Evolutionary conservation across 2,329 filamentous ascomycete species (phyloP).

Genomic region (Venturia aucupariae): DNA sequence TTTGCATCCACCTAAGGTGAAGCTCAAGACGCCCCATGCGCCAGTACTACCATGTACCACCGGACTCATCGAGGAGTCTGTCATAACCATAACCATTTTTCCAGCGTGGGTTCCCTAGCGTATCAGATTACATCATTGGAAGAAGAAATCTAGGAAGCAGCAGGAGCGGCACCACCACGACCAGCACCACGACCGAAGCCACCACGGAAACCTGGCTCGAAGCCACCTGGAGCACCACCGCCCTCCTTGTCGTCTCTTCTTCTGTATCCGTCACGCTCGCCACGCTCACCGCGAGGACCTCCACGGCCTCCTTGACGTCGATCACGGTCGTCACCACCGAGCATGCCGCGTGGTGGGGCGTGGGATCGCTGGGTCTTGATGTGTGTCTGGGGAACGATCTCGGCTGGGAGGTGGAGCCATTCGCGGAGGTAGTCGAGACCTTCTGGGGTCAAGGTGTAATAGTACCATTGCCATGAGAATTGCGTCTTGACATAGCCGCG

Average conservation of each 20-base stretch:
- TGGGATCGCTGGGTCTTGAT: conserved; percentile 99
- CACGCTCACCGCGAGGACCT: conserved; percentile 55
- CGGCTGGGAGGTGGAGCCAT: conserved; percentile 98
- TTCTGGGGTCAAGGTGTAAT: conserved; percentile 99
- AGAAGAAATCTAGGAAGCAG: neutral
- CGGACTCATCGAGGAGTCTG: neutral
- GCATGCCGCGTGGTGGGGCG: conserved; percentile 96
- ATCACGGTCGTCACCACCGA: conserved; percentile 77
- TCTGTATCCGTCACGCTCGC: conserved; percentile 82
- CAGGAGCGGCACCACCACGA: conserved; percentile 8
- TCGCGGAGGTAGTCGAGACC: conserved; percentile 99
- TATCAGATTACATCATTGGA: neutral
- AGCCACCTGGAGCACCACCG: conserved; percentile 30
- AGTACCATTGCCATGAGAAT: conserved; percentile 69
- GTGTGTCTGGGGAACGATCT: conserved; percentile 99
- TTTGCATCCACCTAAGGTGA: conserved; percentile 8
- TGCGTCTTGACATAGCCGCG: conserved; percentile 99
- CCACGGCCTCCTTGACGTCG: conserved; percentile 74
- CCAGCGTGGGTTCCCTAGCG: neutral
- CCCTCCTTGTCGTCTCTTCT: conserved; percentile 61
- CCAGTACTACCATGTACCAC: neutral
- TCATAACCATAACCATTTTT: neutral
- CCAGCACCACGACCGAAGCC: conserved; percentile 26
- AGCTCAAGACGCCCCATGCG: conserved; percentile 3
- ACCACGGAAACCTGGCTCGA: conserved; percentile 36